Percentiles rank a stretch among this genome's conserved stretches.
Conservation (phyloP, 2,329 filamentous ascomycete species). For the Alternaria postmessia region DNA sequence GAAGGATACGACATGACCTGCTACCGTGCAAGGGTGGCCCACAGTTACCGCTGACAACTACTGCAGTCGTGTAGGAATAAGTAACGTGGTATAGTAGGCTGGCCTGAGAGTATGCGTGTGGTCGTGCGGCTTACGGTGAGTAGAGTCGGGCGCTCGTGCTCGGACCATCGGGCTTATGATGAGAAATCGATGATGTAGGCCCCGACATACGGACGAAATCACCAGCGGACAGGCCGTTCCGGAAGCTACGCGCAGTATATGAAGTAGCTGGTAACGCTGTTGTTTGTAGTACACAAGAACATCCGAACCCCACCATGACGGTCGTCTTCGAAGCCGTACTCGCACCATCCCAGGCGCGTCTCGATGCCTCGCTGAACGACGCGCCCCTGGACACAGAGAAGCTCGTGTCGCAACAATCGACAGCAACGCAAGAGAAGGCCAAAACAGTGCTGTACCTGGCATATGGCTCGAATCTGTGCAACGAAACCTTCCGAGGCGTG, state of each 20-base stretch:
- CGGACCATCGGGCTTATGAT: constrained; percentile 1
- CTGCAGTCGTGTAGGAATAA: not conserved
- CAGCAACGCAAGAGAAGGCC: constrained; percentile 36
- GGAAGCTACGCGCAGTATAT: constrained; percentile 1
- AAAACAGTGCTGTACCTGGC: constrained; percentile 60
- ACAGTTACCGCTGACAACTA: not conserved
- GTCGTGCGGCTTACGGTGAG: constrained; percentile 1
- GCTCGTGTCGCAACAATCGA: constrained; percentile 23
- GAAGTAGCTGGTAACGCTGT: not conserved
- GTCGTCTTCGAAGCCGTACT: constrained; percentile 29
- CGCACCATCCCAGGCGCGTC: constrained; percentile 38
- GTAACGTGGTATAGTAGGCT: not conserved
- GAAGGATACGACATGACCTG: constrained; percentile 25
- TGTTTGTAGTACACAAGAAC: not conserved
- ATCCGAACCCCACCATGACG: not conserved
- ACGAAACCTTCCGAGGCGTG: constrained; percentile 78
- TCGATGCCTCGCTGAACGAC: constrained; percentile 44
- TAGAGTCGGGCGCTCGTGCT: not conserved
- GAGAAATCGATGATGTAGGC: constrained; percentile 3
- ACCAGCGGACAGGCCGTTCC: not conserved
- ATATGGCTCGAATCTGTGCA: constrained; percentile 89
- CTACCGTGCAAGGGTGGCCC: not conserved
- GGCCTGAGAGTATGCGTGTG: not conserved
- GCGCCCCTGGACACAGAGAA: constrained; percentile 28
- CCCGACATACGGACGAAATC: constrained; percentile 3